Percentiles rank a stretch among this genome's conserved stretches.
Conservation (phyloP, 1,139 yeast genomes). For the Candida dubliniensis region DNA sequence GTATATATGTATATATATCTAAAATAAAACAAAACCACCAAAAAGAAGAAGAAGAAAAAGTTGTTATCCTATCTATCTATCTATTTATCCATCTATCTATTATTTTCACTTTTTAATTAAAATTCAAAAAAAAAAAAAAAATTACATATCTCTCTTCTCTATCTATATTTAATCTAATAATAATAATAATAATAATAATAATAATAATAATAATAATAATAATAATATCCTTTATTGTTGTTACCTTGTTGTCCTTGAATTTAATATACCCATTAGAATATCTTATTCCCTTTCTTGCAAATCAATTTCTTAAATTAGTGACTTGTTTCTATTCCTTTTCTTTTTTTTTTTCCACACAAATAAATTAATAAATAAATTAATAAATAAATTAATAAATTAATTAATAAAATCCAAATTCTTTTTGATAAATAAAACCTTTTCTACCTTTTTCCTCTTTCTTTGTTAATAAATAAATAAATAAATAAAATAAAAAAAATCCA, state of each 20-base stretch:
- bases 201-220: not conserved
- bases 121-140: not conserved
- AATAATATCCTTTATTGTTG: not conserved
- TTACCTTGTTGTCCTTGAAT: too few species aligned
- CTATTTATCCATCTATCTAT: not conserved
- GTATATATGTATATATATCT: not conserved
- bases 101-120: not conserved
- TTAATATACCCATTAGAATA: too few species aligned
- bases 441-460: too few species aligned
- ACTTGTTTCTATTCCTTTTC: too few species aligned
- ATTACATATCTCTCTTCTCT: not conserved
- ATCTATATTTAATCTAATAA: not conserved
- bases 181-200: not conserved
- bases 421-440: too few species aligned
- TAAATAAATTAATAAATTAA: too few species aligned
- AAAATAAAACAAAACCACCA: not conserved
- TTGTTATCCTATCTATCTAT: not conserved
- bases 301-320: too few species aligned
- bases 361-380: too few species aligned
- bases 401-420: not conserved
- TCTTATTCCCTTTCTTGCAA: too few species aligned
- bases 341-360: too few species aligned
- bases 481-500: not conserved
- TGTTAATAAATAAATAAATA: too few species aligned
- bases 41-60: not conserved